Conservation (phyloP, 768 basidiomycete genomes). For the Tulasnella sp. region DNA sequence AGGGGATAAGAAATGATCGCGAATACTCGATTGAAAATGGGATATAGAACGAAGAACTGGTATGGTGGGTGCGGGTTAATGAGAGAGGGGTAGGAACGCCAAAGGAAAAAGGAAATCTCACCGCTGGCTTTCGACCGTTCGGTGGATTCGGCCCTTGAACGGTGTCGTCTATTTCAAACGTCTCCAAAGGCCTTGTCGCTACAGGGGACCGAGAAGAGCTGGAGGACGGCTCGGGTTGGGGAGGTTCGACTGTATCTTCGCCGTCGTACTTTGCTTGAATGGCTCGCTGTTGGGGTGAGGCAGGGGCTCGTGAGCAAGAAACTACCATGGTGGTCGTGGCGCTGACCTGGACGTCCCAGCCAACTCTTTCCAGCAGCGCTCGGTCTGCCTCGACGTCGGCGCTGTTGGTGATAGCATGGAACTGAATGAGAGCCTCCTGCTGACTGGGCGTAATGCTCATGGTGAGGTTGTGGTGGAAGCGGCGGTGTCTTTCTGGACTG, state of each 20-base stretch:
- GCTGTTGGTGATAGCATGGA: constrained; percentile 57
- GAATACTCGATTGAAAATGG: constrained; percentile 40
- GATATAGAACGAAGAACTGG: constrained; percentile 32
- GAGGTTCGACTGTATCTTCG: constrained; percentile 31
- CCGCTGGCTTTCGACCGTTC: constrained; percentile 27
- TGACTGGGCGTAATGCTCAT: constrained; percentile 32
- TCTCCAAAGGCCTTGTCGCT: constrained; percentile 16
- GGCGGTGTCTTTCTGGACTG: neutral
- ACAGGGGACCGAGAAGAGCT: constrained; percentile 36
- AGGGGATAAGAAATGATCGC: constrained; percentile 45
- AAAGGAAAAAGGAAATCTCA: constrained; percentile 30
- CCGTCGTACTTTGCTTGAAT: constrained; percentile 57
- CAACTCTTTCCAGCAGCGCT: constrained; percentile 57
- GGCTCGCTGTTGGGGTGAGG: constrained; percentile 46
- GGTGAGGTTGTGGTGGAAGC: constrained; percentile 10
- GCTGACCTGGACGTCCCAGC: constrained; percentile 68
- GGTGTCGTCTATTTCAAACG: constrained; percentile 51
- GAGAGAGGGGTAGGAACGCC: constrained; percentile 14
- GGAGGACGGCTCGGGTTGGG: constrained; percentile 38
- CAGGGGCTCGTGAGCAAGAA: neutral
- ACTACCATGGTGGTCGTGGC: neutral
- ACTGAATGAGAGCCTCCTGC: constrained; percentile 41
- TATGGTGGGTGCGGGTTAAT: constrained; percentile 9
- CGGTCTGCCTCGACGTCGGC: constrained; percentile 60
- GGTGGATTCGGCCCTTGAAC: constrained; percentile 38